These are phyloP conservation scores for Toxicodendron radicans DNA, from an alignment of 345 rosid genomes.

Conservation along the genomic window DNA sequence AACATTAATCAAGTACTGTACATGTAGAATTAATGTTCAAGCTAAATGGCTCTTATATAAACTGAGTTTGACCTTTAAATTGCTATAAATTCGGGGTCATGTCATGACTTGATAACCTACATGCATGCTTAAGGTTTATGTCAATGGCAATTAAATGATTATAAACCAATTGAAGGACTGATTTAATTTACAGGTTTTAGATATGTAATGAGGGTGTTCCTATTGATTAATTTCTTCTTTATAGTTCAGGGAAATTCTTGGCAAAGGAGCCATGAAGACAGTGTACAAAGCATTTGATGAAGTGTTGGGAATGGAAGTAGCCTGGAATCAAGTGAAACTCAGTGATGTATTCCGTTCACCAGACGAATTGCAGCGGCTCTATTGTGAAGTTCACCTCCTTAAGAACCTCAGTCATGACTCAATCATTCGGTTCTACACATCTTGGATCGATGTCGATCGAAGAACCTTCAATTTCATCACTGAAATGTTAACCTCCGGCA, in stretches of 20 bases:
- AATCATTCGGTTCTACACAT: slow-evolving; percentile 62
- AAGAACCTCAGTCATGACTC: slow-evolving; percentile 74
- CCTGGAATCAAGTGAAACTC: slow-evolving; percentile 92
- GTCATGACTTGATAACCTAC: too few species aligned
- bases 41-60: too few species aligned
- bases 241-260: slow-evolving; percentile 80
- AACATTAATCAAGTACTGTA: too few species aligned
- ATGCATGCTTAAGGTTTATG: too few species aligned
- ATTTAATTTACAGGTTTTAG: neutral
- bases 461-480: slow-evolving; percentile 92
- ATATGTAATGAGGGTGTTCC: neutral
- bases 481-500: slow-evolving; percentile 93
- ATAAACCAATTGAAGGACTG: neutral
- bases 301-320: slow-evolving; percentile 85
- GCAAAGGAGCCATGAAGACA: slow-evolving; percentile 93
- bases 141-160: too few species aligned
- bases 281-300: slow-evolving; percentile 93
- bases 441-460: slow-evolving; percentile 77
- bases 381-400: slow-evolving; percentile 91
- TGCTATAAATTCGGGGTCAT: too few species aligned
- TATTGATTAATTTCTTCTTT: neutral
- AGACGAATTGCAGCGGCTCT: slow-evolving; percentile 76
- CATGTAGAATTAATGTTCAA: too few species aligned
- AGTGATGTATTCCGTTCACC: slow-evolving; percentile 73
- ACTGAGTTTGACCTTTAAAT: too few species aligned